Conservation (phyloP, 257 asterid genomes). For the Rhazya stricta region DNA sequence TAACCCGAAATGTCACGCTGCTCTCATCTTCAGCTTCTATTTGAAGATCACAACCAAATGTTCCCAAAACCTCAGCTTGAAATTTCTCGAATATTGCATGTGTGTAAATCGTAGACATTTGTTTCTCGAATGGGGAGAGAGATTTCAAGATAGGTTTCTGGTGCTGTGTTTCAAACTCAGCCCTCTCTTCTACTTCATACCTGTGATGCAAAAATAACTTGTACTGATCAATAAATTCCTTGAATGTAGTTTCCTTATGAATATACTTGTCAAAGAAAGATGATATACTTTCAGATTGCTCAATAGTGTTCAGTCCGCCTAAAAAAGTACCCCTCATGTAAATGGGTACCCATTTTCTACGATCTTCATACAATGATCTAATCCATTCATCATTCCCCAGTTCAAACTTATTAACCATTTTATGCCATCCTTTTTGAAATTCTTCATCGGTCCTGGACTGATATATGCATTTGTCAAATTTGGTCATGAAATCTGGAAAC, state of each 20-base stretch:
- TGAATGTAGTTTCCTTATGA: conserved; percentile 27
- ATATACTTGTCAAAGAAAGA: conserved; percentile 40
- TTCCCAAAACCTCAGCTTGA: conserved; percentile 43
- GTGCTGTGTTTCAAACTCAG: conserved; percentile 26
- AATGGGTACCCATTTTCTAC: conserved; percentile 37
- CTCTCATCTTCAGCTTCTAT: conserved; percentile 28
- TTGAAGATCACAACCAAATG: conserved; percentile 26
- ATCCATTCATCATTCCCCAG: conserved; percentile 30
- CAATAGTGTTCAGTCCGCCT: conserved; percentile 36
- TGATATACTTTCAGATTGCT: conserved; percentile 32
- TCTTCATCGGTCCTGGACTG: conserved; percentile 26
- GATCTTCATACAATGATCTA: conserved; percentile 26
- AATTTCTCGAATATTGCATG: conserved; percentile 30
- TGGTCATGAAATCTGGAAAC: conserved; percentile 21
- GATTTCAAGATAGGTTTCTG: conserved; percentile 22
- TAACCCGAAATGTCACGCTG: conserved; percentile 13
- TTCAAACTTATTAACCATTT: conserved; percentile 29
- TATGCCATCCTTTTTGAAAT: conserved; percentile 36
- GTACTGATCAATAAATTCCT: conserved; percentile 32
- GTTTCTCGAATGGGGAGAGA: conserved; percentile 43
- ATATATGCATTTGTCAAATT: conserved; percentile 28
- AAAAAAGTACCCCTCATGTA: conserved; percentile 32
- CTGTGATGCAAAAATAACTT: conserved; percentile 27
- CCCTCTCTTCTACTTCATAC: conserved; percentile 34
- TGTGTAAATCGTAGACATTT: conserved; percentile 43